Evolutionary conservation across 1,284 basidiomycete species (phyloP).

Genomic region (Trichosporon sp.): DNA sequence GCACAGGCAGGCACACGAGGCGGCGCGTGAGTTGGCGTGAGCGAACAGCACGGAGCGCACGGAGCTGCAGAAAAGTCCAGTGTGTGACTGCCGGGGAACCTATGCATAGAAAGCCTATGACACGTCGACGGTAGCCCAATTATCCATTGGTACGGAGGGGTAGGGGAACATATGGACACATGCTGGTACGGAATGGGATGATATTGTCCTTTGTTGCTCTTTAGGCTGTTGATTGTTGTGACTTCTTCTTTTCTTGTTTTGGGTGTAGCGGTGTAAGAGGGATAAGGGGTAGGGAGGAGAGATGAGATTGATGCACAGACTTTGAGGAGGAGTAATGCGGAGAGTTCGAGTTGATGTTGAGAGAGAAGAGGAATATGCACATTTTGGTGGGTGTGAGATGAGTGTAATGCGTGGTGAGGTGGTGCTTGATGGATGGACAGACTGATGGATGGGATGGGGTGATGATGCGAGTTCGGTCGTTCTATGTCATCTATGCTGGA

Average conservation of each 20-base stretch:
- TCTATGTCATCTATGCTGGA: slow-evolving; percentile 8
- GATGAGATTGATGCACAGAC: background rate
- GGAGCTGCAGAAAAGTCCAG: background rate
- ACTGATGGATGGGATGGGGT: background rate
- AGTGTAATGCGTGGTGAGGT: background rate
- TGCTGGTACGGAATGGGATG: background rate
- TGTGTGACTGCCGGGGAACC: background rate
- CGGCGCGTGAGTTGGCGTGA: background rate
- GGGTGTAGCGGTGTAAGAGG: background rate
- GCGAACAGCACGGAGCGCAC: no score
- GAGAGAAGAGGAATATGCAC: background rate
- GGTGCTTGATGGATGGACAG: background rate
- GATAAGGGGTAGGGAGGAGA: background rate
- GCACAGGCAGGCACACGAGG: background rate
- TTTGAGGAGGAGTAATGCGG: slow-evolving; percentile 11
- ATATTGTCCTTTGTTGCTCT: slow-evolving; percentile 10
- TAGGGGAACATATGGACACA: slow-evolving; percentile 5
- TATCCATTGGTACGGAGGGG: background rate
- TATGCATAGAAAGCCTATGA: background rate
- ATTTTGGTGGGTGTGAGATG: background rate
- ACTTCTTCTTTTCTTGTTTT: slow-evolving; percentile 16
- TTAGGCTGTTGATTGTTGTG: background rate
- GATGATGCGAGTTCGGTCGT: slow-evolving; percentile 9
- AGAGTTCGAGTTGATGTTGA: background rate
- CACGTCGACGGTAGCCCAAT: background rate